Base-by-base conservation (phyloP, 2,329 filamentous ascomycete species). In the Xylaria sp. region DNA sequence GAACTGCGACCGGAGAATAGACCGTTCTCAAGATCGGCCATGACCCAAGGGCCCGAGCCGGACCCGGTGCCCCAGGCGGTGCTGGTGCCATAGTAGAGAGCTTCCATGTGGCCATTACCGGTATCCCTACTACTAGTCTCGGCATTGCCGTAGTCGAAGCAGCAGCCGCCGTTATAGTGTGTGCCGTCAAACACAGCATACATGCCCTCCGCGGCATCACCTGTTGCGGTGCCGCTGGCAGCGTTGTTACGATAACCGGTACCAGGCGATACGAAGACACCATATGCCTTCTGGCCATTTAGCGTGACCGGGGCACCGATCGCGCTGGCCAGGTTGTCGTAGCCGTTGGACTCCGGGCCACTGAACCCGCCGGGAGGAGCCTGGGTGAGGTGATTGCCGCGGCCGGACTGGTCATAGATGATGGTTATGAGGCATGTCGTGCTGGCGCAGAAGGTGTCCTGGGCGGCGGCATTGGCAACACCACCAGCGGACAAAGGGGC, bases 21-120 rank as follows among this genome's bases (percentile, higher is more conserved):
- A 5, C 87, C 87, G 69, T 91, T 90, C 76, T 91, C 90, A 0
- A 91, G 84, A 78, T 92, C 90, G 0, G 89, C 89, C 88, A 91
- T 90, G 73, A 91, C 76, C 89, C 89, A 91, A 0, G 89, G 89
- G 0, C 89, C 89, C 55, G 74, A 83, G 52, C 89, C 89, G 4
- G 86, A 66, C 13, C 89, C 89, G 9, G 78, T 78, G 25, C 89
- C 89, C 86, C 87, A 90, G 72, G 69, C 67, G 0, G 81, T 88
- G 76, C 75, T 85, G 76, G 81, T 80, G 0, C 89, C 89, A 74
- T 84, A 91, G 83, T 91, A 91, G 66, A 91, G 88, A 63, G 89
- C 87, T 75, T 92, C 89, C 89, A 92, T 91, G 75, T 90, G 89
- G n/a, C 87, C 89, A 62, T 86, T 84, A 2, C 89, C 90, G 0